Evolutionary conservation across 805 yeast species (phyloP).

Genomic region (Ogataea minuta): DNA sequence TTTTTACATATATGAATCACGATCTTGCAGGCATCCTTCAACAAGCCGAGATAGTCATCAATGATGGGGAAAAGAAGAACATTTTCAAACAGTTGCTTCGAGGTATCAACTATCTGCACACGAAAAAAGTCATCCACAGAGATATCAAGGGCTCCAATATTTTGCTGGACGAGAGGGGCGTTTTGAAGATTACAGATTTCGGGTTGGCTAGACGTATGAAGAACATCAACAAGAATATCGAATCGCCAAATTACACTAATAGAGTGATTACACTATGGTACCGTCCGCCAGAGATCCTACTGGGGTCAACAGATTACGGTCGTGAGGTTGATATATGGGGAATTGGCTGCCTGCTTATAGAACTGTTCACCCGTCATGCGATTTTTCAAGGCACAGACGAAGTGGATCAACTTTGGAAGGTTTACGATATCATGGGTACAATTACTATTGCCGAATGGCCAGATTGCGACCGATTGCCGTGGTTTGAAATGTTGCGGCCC

Average conservation of each 20-base stretch:
- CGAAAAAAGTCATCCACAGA: slow-evolving; percentile 67
- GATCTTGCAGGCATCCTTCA: slow-evolving; percentile 86
- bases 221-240: slow-evolving; percentile 43
- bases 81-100: slow-evolving; percentile 62
- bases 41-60: slow-evolving; percentile 64
- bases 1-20: slow-evolving; percentile 90
- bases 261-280: slow-evolving; percentile 97
- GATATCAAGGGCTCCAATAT: slow-evolving; percentile 84
- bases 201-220: slow-evolving; percentile 80
- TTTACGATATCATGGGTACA: slow-evolving; percentile 84
- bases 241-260: slow-evolving; percentile 82
- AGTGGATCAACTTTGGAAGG: slow-evolving; percentile 72
- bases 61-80: slow-evolving; percentile 64
- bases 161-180: slow-evolving; percentile 59
- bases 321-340: slow-evolving; percentile 97
- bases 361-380: slow-evolving; percentile 71
- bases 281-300: slow-evolving; percentile 88
- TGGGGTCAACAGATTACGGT: slow-evolving; percentile 90
- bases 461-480: slow-evolving; percentile 71
- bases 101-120: slow-evolving; percentile 70
- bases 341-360: slow-evolving; percentile 85
- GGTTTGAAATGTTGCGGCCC: slow-evolving; percentile 87
- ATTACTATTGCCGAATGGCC: slow-evolving; percentile 79
- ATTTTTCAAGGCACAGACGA: slow-evolving; percentile 89
- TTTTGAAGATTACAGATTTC: slow-evolving; percentile 73